Base-by-base conservation (phyloP, 352 stramenopile genomes). In the Phytophthora lateralis region DNA sequence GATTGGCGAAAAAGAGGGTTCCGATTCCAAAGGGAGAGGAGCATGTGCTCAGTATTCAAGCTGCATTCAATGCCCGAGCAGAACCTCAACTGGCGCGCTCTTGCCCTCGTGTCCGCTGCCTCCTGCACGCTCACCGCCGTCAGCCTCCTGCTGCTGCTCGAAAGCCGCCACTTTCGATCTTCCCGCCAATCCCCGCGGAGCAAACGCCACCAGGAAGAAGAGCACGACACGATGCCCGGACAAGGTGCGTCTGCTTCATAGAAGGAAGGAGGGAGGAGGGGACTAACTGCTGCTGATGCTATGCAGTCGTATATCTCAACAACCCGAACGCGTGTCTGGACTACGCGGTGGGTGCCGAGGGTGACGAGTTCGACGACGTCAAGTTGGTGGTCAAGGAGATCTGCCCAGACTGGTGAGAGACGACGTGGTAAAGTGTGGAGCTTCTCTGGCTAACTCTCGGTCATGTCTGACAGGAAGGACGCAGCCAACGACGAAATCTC, bases 321-420 rank as follows among this genome's bases (percentile, higher is more conserved):
- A 95, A 95, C 51, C 27, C 86, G 6, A 73, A 83, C 46, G 76
- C 73, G 53, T 92, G 81, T 64, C 81, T 80, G 43, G 76, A 90
- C 67, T 95, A 85, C 49, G 60, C 67, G 14, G 84, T 95, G 42
- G 86, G 84, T 50, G 73, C 76, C 15, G 72, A 72, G 43, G 78
- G 80, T 29, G 82, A 93, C 55, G 86, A 93, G 59, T 91, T 93
- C 51, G 79, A 91, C 43, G 86, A 93, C 60, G 79, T 79, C 67
- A 95, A 95, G 68, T 70, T 82, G 41, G 86, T 91, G 26, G 80
- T 76, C 21, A 79, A 76, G 43, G 70, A 76, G 59, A 91, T 95
- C 47, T 92, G 82, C 44, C 37, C 65, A 15, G 63, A 73, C 46
- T 95, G 85, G 80, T 89, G 49, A 60, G 69, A 53, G 14, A 27